phyloP scores from a whole-genome alignment of 139 green algal genomes.

The Volvox africanus region DNA sequence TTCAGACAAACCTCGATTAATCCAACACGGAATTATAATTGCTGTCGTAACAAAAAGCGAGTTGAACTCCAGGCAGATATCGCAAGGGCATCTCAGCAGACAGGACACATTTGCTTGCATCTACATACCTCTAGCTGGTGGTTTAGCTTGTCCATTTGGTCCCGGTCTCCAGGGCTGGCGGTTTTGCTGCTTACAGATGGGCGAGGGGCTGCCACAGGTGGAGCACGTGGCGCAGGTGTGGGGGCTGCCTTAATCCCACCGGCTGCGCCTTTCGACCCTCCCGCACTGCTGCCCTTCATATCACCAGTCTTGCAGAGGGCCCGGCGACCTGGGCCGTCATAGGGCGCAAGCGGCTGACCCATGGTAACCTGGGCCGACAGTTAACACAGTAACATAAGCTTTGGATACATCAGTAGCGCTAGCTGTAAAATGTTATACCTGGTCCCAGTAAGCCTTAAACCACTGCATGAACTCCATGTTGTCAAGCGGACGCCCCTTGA shows the following conservation, averaged over 20 bases:
- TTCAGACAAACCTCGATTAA: no score
- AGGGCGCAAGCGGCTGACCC: constrained; percentile 65
- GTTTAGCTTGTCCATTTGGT: constrained; percentile 50
- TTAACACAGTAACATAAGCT: background rate
- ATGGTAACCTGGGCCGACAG: constrained; percentile 21
- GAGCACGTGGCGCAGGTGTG: constrained; percentile 11
- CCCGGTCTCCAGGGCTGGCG: constrained; percentile 23
- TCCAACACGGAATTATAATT: no score
- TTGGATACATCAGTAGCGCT: background rate
- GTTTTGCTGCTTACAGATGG: background rate
- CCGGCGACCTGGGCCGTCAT: constrained; percentile 68
- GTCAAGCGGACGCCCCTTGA: constrained; percentile 93
- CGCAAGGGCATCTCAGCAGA: no score
- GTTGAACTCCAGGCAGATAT: no score
- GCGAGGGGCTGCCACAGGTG: background rate
- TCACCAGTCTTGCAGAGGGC: constrained; percentile 76
- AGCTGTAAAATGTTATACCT: background rate
- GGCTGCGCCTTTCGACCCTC: background rate
- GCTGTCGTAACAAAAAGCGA: no score
- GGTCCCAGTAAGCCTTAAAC: constrained; percentile 91
- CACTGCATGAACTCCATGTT: constrained; percentile 99
- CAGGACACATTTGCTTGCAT: no score
- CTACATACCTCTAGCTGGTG: constrained; percentile 41
- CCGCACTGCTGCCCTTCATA: constrained; percentile 49
- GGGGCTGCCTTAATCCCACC: constrained; percentile 17